A percentile compares a stretch with the other conserved stretches of the same genome.
Evolutionary conservation across 1,139 yeast genomes (phyloP).

Genomic region (Yamadazyma jaroonii): DNA sequence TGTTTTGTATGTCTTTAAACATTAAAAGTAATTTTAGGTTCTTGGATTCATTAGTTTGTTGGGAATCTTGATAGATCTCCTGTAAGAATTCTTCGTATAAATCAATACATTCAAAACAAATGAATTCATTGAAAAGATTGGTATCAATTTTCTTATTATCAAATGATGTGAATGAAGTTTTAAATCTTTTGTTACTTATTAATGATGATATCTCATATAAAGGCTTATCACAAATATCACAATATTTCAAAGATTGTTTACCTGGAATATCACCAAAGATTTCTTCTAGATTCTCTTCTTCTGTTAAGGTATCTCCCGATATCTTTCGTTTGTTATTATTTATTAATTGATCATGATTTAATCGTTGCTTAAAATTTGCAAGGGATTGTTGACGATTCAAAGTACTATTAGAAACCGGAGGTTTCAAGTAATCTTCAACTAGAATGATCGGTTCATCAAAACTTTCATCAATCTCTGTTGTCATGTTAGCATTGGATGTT

Average conservation of each 20-base stretch:
- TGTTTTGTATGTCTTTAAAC: slow-evolving; percentile 22
- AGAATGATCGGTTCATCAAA: slow-evolving; percentile 48
- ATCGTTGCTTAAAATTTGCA: slow-evolving; percentile 37
- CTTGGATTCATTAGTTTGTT: slow-evolving; percentile 11
- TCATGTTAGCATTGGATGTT: slow-evolving; percentile 12
- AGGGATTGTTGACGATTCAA: slow-evolving; percentile 32
- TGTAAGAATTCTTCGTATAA: slow-evolving; percentile 53
- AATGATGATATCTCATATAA: slow-evolving; percentile 60
- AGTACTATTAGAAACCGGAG: slow-evolving; percentile 7
- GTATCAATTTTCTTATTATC: slow-evolving; percentile 10
- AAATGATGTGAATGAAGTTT: not conserved
- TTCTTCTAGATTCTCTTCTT: slow-evolving; percentile 31
- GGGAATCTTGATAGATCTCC: slow-evolving; percentile 19
- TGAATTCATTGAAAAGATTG: slow-evolving; percentile 46
- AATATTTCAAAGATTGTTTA: slow-evolving; percentile 41
- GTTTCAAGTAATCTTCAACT: slow-evolving; percentile 47
- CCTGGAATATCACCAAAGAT: slow-evolving; percentile 44
- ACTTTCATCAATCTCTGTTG: slow-evolving; percentile 18
- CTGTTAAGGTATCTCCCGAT: slow-evolving; percentile 12
- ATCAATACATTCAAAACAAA: slow-evolving; percentile 62
- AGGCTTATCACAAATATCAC: slow-evolving; percentile 67
- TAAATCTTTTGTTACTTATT: slow-evolving; percentile 22
- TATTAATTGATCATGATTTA: slow-evolving; percentile 6
- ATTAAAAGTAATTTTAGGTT: slow-evolving; percentile 20
- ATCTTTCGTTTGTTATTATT: slow-evolving; percentile 9